Evolutionary conservation across 768 basidiomycete genomes (phyloP), one percentile per base, ranked within the genome.

Genomic region (Lactifluus piperatus): DNA sequence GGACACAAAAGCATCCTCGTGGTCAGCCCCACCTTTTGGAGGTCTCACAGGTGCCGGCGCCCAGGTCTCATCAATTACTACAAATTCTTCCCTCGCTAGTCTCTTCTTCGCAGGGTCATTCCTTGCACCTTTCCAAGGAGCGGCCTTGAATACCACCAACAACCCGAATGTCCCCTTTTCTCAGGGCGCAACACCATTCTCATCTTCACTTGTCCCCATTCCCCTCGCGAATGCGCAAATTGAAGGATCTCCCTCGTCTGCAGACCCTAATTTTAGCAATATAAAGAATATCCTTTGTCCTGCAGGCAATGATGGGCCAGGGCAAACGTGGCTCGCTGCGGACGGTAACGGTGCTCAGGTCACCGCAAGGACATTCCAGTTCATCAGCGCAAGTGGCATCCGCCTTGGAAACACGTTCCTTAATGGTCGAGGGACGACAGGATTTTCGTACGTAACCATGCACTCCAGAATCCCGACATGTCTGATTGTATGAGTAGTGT

Each of bases 341-440:
- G 85, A 91, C 67, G 84, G 81, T 20, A 82, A 76, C 27, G 73
- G 76, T 24, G 87, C 91, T 2, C 76, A 87, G 55, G 80, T 98
- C 64, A 92, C 87, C 29, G 75, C 91, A 45, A 78, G 86, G 58
- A 79, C 84, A n/a, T 90, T 86, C 68, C 75, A 82, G 27, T 86
- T 78, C 67, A 80, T 90, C 57, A 82, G 80, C 50, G 88, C 84
- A 3, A 83, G 77, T 57, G 97, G 95, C 5, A 69, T 97, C 49
- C 83, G 97, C 46, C 75, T 99, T 29, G 94, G 93, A 27, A 98
- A 99, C 73, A 94, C 93, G 8, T 91, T 95, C 71, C 77, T 85
- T 62, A 72, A 77, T 51, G 81, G 84, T 53, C 84, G 88, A 65
- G 88, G 93, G 43, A 95, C 95, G 1, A 89, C 83, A n/a, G 79